Percentiles rank a stretch among this genome's conserved stretches.
These are phyloP conservation scores for Saitozyma sp. DNA, from an alignment of 768 basidiomycete genomes.

Conservation along the genomic window DNA sequence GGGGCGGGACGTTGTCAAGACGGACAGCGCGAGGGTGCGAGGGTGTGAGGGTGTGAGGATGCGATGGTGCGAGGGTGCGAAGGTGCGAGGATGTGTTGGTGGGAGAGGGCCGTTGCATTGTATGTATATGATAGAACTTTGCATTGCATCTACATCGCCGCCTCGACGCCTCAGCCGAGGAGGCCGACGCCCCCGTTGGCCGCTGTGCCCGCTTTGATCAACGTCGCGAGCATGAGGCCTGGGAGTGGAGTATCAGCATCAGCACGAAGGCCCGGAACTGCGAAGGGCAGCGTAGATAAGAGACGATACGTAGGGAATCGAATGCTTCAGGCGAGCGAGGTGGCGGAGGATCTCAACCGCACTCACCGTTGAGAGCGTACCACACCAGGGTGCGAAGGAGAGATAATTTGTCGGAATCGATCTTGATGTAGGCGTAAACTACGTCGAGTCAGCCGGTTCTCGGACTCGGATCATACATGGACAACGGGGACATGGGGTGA, in stretches of 20 bases:
- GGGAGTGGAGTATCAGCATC: background rate
- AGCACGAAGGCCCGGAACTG: too few relatives aligned
- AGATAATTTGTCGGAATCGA: conserved; percentile 5
- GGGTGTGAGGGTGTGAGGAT: too few relatives aligned
- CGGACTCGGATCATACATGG: background rate
- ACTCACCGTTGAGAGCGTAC: conserved; percentile 13
- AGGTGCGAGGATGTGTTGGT: background rate
- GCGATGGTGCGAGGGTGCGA: background rate
- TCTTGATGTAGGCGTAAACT: conserved; percentile 17
- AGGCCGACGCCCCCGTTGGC: conserved; percentile 10
- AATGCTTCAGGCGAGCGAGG: too few relatives aligned
- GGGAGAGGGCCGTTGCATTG: background rate
- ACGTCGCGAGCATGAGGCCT: conserved; percentile 13
- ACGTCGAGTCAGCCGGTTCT: background rate
- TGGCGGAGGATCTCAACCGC: too few relatives aligned
- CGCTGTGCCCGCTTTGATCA: conserved; percentile 12
- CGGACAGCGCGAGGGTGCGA: too few relatives aligned
- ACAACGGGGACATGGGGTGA: background rate
- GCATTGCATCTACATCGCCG: conserved; percentile 1
- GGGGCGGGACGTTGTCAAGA: too few relatives aligned
- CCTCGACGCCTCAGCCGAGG: too few relatives aligned
- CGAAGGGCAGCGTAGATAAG: too few relatives aligned
- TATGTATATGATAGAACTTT: background rate
- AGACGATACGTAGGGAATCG: too few relatives aligned
- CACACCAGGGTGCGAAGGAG: conserved; percentile 12